Evolutionary conservation across 495 filamentous ascomycete species (phyloP), one percentile per base, ranked within the genome.

Genomic region (Niebla homalea): DNA sequence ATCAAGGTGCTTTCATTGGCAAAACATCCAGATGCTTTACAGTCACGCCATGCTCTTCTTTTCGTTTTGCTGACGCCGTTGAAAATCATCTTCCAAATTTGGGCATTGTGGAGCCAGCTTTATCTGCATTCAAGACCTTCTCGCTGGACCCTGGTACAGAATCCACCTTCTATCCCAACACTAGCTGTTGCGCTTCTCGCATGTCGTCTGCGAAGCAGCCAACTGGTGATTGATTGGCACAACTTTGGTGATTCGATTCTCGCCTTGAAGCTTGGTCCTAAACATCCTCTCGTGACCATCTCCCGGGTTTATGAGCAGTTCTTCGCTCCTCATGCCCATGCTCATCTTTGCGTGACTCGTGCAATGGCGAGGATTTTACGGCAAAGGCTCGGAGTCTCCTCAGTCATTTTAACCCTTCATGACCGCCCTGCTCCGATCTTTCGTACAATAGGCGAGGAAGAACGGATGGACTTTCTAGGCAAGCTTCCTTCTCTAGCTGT

Each of bases 241-340:
- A 99, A 99, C 64, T 95, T 95, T 65, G 90, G 92, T 53, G 95
- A 87, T 73, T 89, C 85, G n/a, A 90, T 97, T 51, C 79, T 99
- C 4, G 79, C 85, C 57, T 57, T 85, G 60, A 77, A 86, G 68
- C 60, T 80, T 36, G 64, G 74, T 16, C 52, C 63, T 40, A 50
- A 48, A 6, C 90, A 95, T 62, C 86, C 85, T 0, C 72, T 97
- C 7, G 89, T 96, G 15, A 69, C 56, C 48, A 58, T 90, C 18
- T 83, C 88, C 2, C 78, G 77, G 43, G 70, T 76, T 59, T 95
- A 94, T 62, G 92, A 98, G 60, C 73, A 66, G 36, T 57, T 68
- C 15, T 78, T 94, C 44, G 79, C 84, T 43, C 74, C 76, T 29
- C 72, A 73, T 23, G 88, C 87, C 15, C 67, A 76, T 49, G 78